Base-by-base conservation (phyloP, 169 alveolate genomes). In the Amoebophrya sp. region DNA sequence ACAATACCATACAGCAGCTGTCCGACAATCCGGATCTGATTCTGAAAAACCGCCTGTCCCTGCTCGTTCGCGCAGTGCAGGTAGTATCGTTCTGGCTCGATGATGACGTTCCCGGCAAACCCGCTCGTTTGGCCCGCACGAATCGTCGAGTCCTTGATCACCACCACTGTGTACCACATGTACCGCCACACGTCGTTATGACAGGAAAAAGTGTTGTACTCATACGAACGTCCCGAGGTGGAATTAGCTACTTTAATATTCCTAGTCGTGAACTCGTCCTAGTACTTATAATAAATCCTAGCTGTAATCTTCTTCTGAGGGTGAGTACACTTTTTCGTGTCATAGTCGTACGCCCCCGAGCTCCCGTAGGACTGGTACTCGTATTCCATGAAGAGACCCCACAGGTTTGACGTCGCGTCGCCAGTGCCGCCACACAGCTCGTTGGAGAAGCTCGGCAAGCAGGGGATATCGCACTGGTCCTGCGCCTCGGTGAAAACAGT, bases 1-100 rank as follows among this genome's bases (percentile, higher is more conserved):
- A 26, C 83, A 1, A 65, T 26, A 6, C 83, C 83, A 36, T 65
- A 65, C 83, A 65, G 33, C 36, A 65, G 2, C 36, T 26, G 2
- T 1, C 26, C n/a, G 39, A 6, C n/a, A 36, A 65, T 65, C 83
- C n/a, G 12, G 12, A 65, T 65, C 83, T 65, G 83, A 36, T 65
- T 65, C 83, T 65, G 83, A 36, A 65, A 65, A 29, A 65, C 83
- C 33, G 83, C 83, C 33, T 6, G 10, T 65, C 83, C 83, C 83
- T 65, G 83, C n/a, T 65, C 83, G 83, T 65, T 65, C n/a, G 83
- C 83, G 83, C 83, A 65, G 83, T 65, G 83, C 83, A 65, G 26
- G 83, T 12, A 65, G 83, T 65, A 65, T 65, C 83, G 18, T 65
- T 65, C 83, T 18, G 83, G 83, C 36, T 6, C 33, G 83, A 65